Evolutionary conservation across 108 stramenopile genomes (phyloP).

Genomic region (Parmales sp.): DNA sequence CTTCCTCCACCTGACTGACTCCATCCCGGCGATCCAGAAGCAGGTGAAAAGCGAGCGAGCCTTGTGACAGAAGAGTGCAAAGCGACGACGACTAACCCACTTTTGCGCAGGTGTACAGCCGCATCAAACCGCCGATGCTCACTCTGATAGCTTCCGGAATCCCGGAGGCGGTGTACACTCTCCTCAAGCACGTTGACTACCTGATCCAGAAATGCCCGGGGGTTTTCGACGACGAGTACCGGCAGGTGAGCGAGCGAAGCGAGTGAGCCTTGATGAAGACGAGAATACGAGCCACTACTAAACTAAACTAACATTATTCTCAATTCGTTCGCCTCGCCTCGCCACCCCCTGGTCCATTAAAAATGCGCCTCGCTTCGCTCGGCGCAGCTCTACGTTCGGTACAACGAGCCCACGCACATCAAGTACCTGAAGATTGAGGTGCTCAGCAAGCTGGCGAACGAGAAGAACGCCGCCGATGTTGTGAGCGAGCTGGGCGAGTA

Average conservation of each 20-base stretch:
- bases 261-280: too few relatives aligned
- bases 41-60: constrained; percentile 52
- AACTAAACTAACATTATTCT: too few relatives aligned
- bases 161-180: constrained; percentile 72
- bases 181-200: constrained; percentile 85
- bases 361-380: too few relatives aligned
- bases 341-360: too few relatives aligned
- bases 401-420: constrained; percentile 87
- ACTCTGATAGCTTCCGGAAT: constrained; percentile 78
- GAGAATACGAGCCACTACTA: too few relatives aligned
- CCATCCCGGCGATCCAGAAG: constrained; percentile 42
- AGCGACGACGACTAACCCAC: too few relatives aligned
- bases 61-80: too few relatives aligned
- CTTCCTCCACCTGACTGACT: constrained; percentile 83
- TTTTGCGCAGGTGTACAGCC: constrained; percentile 71
- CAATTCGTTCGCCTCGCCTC: too few relatives aligned
- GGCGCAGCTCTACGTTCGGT: constrained; percentile 86
- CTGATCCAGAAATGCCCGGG: constrained; percentile 84
- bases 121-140: constrained; percentile 88
- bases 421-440: constrained; percentile 88
- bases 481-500: constrained; percentile 88
- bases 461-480: constrained; percentile 79
- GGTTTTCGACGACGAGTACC: constrained; percentile 91
- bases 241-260: too few relatives aligned
- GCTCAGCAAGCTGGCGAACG: constrained; percentile 78